phyloP scores from a whole-genome alignment of 208 protist species.

The Sergeia podlipaevii region DNA sequence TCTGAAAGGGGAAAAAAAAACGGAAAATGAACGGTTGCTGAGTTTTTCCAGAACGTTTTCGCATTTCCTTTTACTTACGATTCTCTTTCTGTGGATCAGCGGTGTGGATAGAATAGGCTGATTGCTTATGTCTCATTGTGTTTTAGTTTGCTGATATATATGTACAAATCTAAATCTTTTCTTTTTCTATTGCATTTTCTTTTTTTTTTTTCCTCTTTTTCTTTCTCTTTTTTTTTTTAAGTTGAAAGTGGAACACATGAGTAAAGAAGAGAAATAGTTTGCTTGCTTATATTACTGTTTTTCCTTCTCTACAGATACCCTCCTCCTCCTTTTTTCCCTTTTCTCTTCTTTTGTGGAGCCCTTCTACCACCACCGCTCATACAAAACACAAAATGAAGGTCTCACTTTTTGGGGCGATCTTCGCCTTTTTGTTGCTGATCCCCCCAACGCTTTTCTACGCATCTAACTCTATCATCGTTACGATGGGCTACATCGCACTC shows the following conservation, averaged over 20 bases:
- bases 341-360: background rate
- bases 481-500: constrained; percentile 14
- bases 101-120: no score
- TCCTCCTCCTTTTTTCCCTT: constrained; percentile 7
- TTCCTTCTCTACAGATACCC: background rate
- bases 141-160: background rate
- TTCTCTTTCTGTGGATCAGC: no score
- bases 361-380: background rate
- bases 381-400: constrained; percentile 25
- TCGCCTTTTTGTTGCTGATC: constrained; percentile 15
- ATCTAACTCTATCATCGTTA: constrained; percentile 13
- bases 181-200: background rate
- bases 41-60: no score
- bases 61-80: no score
- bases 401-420: constrained; percentile 24
- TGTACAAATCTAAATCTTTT: background rate
- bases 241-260: no score
- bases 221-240: background rate
- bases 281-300: background rate
- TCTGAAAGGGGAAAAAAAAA: background rate
- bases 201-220: background rate
- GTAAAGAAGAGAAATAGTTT: no score
- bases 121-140: background rate
- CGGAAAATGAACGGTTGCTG: no score
- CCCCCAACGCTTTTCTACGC: constrained; percentile 14